These are phyloP conservation scores for Erodium chrysanthum DNA, from an alignment of 441 rosid species.

Conservation along the genomic window DNA sequence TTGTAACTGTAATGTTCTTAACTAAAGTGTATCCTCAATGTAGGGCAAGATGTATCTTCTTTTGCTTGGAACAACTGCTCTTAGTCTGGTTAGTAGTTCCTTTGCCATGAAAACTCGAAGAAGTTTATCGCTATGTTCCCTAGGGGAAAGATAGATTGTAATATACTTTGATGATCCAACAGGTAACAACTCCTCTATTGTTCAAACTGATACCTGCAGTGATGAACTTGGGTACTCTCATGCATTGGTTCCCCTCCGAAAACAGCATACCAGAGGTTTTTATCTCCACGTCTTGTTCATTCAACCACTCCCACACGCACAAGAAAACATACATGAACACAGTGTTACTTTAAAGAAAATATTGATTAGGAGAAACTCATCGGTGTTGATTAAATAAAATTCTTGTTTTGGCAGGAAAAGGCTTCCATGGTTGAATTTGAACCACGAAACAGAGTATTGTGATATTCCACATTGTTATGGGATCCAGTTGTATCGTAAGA, in stretches of 20 bases:
- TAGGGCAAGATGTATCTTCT: slow-evolving; percentile 80
- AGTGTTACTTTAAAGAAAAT: no score
- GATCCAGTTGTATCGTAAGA: neutral
- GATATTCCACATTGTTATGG: neutral
- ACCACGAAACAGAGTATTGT: neutral
- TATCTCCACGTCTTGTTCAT: neutral
- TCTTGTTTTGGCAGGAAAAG: neutral
- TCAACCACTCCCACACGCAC: no score
- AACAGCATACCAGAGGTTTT: neutral
- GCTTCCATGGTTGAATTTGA: neutral
- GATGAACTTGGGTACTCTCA: neutral
- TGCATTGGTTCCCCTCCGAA: neutral
- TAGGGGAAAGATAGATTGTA: neutral
- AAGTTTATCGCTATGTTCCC: neutral
- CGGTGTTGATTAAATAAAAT: no score
- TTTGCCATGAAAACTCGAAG: neutral
- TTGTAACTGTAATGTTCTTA: neutral
- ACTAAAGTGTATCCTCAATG: slow-evolving; percentile 12
- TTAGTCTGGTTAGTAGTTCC: neutral
- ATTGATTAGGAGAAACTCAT: no score
- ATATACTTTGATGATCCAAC: neutral
- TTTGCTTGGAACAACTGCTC: no score
- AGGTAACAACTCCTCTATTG: neutral
- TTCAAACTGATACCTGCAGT: slow-evolving; percentile 1
- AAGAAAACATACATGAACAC: no score